These are phyloP conservation scores for Medicago lupulina DNA, from an alignment of 306 rosid genomes.

Conservation along the genomic window DNA sequence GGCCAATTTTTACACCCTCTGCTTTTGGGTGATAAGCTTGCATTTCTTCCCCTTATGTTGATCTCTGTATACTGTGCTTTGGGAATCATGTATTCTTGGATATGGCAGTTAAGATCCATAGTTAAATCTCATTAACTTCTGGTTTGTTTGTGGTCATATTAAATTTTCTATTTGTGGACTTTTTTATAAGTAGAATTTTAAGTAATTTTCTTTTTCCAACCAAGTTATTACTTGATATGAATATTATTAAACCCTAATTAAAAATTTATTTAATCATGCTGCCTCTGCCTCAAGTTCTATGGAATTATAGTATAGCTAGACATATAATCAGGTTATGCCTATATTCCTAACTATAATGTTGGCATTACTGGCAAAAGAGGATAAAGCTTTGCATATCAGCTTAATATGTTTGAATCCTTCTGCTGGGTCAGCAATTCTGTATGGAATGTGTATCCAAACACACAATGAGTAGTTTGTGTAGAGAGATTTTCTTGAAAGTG, in stretches of 20 bases:
- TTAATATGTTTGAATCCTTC: not conserved
- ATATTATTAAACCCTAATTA: not conserved
- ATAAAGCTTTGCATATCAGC: not conserved
- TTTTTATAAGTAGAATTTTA: not conserved
- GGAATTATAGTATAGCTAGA: not conserved
- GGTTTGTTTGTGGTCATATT: slow-evolving; percentile 15
- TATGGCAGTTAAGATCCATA: slow-evolving; percentile 76
- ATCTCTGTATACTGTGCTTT: slow-evolving; percentile 73
- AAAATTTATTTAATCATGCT: not conserved
- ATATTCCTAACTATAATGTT: not conserved
- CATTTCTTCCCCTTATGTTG: slow-evolving; percentile 81
- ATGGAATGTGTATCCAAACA: too few species aligned
- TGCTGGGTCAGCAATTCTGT: not conserved
- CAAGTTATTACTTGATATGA: slow-evolving; percentile 13
- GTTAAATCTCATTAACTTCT: slow-evolving; percentile 44
- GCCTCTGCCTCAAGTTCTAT: slow-evolving; percentile 2
- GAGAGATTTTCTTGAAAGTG: not conserved
- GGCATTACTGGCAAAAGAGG: not conserved
- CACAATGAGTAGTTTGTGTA: not conserved
- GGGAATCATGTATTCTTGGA: slow-evolving; percentile 84
- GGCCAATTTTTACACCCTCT: slow-evolving; percentile 84
- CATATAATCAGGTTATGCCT: not conserved
- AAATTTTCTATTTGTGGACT: not conserved
- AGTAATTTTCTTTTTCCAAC: not conserved
- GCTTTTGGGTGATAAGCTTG: slow-evolving; percentile 69